Evolutionary conservation across 352 stramenopile species (phyloP).

Genomic region (Thalassiosira livingstoniorum): DNA sequence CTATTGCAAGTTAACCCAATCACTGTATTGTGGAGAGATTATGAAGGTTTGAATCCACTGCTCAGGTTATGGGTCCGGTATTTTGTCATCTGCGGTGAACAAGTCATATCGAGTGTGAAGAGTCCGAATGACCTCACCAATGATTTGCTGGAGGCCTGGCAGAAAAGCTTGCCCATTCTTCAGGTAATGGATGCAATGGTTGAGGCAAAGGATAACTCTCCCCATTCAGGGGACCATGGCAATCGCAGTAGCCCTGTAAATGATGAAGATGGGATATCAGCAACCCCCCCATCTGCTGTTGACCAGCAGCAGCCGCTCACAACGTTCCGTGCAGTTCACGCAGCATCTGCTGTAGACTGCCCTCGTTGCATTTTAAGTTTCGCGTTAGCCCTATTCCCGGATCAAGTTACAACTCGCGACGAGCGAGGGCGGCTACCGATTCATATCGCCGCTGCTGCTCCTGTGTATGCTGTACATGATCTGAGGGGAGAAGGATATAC

Average conservation of each 20-base stretch:
- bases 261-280: too few relatives aligned
- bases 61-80: slow-evolving; percentile 76
- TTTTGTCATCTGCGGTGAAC: slow-evolving; percentile 72
- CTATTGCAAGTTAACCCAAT: slow-evolving; percentile 65
- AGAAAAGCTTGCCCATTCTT: slow-evolving; percentile 68
- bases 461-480: slow-evolving; percentile 73
- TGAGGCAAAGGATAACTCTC: slow-evolving; percentile 2
- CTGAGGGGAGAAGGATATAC: slow-evolving; percentile 68
- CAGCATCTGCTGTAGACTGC: slow-evolving; percentile 65
- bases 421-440: slow-evolving; percentile 61
- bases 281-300: too few relatives aligned
- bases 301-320: too few relatives aligned
- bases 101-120: slow-evolving; percentile 65
- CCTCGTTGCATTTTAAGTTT: slow-evolving; percentile 70
- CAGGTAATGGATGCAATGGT: slow-evolving; percentile 55
- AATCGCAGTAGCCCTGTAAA: background rate
- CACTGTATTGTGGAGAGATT: slow-evolving; percentile 66
- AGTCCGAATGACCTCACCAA: slow-evolving; percentile 56
- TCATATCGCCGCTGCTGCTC: slow-evolving; percentile 59
- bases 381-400: slow-evolving; percentile 62
- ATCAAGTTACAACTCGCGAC: slow-evolving; percentile 62
- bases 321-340: slow-evolving; percentile 68
- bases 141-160: slow-evolving; percentile 70
- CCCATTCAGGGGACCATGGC: background rate
- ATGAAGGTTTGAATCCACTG: slow-evolving; percentile 74